Percentiles rank a stretch among this genome's conserved stretches.
phyloP scores from a whole-genome alignment of 108 stramenopile genomes.

The Skeletonema grethae region DNA sequence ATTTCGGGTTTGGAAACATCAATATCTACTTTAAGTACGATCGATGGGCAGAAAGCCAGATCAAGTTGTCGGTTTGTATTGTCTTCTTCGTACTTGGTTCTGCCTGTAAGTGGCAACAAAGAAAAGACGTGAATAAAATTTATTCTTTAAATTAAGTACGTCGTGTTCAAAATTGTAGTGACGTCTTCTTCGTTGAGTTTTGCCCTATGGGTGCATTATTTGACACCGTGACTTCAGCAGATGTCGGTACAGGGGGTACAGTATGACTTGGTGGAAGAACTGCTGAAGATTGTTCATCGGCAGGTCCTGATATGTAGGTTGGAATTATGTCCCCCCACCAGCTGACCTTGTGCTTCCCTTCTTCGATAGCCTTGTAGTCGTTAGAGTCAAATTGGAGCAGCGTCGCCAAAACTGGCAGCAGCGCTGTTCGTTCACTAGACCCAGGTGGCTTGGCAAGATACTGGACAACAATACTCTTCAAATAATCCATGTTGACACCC shows the following conservation, averaged over 20 bases:
- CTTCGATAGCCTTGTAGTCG: constrained; percentile 86
- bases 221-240: constrained; percentile 48
- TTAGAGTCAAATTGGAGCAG: constrained; percentile 80
- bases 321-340: constrained; percentile 82
- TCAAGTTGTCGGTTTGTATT: no score
- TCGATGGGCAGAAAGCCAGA: no score
- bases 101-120: neutral
- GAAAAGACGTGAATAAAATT: neutral
- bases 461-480: constrained; percentile 91
- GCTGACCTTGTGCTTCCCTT: constrained; percentile 77
- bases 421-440: constrained; percentile 76
- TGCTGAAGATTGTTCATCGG: constrained; percentile 1
- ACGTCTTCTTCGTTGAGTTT: constrained; percentile 37
- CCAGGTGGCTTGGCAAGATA: constrained; percentile 87
- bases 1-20: no score
- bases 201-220: constrained; percentile 13
- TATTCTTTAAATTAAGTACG: neutral
- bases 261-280: constrained; percentile 19
- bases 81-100: no score
- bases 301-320: constrained; percentile 53
- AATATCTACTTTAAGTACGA: no score
- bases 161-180: constrained; percentile 55
- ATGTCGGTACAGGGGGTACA: constrained; percentile 24
- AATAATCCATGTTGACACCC: constrained; percentile 89
- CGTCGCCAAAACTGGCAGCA: constrained; percentile 86